Evolutionary conservation across 805 yeast species (phyloP).

Genomic region (Zygosaccharomyces bisporus): DNA sequence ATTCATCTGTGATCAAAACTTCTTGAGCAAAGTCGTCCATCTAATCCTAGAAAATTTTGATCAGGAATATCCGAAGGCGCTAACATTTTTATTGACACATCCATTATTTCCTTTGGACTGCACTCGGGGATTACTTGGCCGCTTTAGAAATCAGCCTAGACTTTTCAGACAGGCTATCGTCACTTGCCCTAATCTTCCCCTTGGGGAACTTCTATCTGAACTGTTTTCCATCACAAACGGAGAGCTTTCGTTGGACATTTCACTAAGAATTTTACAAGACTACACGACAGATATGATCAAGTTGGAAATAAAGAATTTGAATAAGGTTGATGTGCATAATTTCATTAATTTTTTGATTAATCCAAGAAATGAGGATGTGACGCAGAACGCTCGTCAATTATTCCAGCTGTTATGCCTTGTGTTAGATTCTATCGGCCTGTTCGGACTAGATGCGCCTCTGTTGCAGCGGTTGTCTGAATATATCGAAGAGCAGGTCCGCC

Average conservation of each 20-base stretch:
- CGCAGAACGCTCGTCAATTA: constrained; percentile 21
- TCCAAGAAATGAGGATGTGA: constrained; percentile 21
- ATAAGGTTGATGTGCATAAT: constrained; percentile 33
- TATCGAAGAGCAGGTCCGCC: constrained; percentile 26
- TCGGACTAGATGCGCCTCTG: constrained; percentile 30
- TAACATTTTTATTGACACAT: constrained; percentile 77
- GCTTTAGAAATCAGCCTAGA: constrained; percentile 53
- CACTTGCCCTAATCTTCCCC: constrained; percentile 66
- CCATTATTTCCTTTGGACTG: constrained; percentile 72
- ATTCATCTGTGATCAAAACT: constrained; percentile 51
- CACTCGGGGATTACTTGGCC: constrained; percentile 51
- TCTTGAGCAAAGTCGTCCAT: constrained; percentile 46
- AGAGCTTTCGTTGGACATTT: constrained; percentile 63
- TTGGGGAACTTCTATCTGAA: constrained; percentile 60
- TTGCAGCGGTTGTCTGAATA: constrained; percentile 25
- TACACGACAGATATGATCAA: constrained; percentile 59
- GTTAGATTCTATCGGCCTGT: constrained; percentile 36
- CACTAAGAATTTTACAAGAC: constrained; percentile 63
- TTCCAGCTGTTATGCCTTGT: constrained; percentile 33
- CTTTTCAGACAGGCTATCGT: constrained; percentile 78
- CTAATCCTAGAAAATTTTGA: constrained; percentile 39
- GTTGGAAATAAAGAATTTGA: constrained; percentile 36
- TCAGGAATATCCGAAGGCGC: constrained; percentile 49
- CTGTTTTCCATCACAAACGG: constrained; percentile 53
- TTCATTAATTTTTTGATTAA: constrained; percentile 35